Evolutionary conservation across 1,139 yeast species (phyloP).

Genomic region (Sugiyamaella castrensis): DNA sequence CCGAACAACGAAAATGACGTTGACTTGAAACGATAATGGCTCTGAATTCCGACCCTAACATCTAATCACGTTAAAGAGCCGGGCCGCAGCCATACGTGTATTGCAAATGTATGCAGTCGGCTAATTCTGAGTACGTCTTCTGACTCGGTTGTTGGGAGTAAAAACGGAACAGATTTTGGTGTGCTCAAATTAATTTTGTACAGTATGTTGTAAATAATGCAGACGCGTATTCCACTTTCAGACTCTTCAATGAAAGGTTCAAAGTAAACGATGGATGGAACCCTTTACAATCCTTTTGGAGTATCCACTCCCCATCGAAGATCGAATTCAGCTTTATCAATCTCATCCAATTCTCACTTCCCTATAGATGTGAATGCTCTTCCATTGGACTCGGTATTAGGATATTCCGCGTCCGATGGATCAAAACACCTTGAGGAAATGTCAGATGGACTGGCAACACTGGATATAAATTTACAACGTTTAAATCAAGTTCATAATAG

Average conservation of each 20-base stretch:
- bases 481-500: constrained; percentile 51
- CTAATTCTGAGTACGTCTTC: too few relatives aligned
- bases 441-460: constrained; percentile 52
- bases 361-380: constrained; percentile 23
- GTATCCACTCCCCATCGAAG: constrained; percentile 31
- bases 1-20: too few relatives aligned
- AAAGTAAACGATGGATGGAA: background rate
- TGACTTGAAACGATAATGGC: too few relatives aligned
- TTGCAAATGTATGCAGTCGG: too few relatives aligned
- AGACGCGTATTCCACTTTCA: too few relatives aligned
- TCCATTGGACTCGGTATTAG: constrained; percentile 27
- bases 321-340: constrained; percentile 28
- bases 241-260: background rate
- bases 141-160: too few relatives aligned
- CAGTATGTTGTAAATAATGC: too few relatives aligned
- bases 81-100: too few relatives aligned
- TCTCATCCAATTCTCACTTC: constrained; percentile 22
- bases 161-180: too few relatives aligned
- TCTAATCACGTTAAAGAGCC: too few relatives aligned
- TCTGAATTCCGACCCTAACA: too few relatives aligned
- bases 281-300: constrained; percentile 1
- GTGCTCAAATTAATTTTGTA: too few relatives aligned
- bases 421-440: constrained; percentile 38
- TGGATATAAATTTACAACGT: constrained; percentile 52
- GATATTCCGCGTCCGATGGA: constrained; percentile 6